Percentiles rank a stretch among this genome's conserved stretches.
These are phyloP conservation scores for Mycena galopus DNA, from an alignment of 768 basidiomycete genomes.

Conservation along the genomic window DNA sequence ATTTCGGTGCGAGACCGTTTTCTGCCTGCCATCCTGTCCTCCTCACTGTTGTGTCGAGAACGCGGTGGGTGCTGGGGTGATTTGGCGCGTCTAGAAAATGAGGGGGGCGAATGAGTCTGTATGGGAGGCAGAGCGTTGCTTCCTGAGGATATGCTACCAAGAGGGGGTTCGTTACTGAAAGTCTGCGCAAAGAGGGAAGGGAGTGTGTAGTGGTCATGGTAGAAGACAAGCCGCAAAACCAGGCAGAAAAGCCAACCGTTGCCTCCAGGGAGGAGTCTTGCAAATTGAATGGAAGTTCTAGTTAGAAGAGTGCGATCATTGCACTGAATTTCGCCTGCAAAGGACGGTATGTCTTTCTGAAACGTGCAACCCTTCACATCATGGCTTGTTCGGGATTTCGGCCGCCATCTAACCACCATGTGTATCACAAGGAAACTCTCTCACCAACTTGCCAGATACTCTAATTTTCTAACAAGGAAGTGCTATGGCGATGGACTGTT, in stretches of 20 bases:
- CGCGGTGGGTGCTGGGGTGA: constrained; percentile 42
- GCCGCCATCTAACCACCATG: constrained; percentile 13
- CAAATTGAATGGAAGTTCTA: constrained; percentile 13
- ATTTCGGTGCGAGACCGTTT: constrained; percentile 63
- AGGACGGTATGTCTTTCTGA: constrained; percentile 17
- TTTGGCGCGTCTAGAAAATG: constrained; percentile 50
- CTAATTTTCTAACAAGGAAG: not conserved
- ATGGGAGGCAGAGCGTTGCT: constrained; percentile 79
- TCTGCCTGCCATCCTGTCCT: constrained; percentile 47
- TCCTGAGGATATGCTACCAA: constrained; percentile 61
- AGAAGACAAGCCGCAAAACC: constrained; percentile 21
- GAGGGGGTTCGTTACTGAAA: constrained; percentile 68
- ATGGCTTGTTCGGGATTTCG: constrained; percentile 11
- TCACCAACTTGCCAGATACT: not conserved
- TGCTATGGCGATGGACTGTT: not conserved
- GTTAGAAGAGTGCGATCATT: not conserved
- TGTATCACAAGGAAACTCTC: constrained; percentile 7
- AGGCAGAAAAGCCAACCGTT: not conserved
- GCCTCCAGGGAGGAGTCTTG: not conserved
- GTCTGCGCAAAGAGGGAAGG: constrained; percentile 86
- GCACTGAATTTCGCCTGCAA: not conserved
- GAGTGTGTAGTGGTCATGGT: constrained; percentile 65
- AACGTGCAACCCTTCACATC: constrained; percentile 24
- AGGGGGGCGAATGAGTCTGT: constrained; percentile 56
- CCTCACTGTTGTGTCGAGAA: constrained; percentile 49